A percentile compares a stretch with the other conserved stretches of the same genome.
These are phyloP conservation scores for Sclerotinia borealis DNA, from an alignment of 2,329 filamentous ascomycete genomes.

Conservation along the genomic window DNA sequence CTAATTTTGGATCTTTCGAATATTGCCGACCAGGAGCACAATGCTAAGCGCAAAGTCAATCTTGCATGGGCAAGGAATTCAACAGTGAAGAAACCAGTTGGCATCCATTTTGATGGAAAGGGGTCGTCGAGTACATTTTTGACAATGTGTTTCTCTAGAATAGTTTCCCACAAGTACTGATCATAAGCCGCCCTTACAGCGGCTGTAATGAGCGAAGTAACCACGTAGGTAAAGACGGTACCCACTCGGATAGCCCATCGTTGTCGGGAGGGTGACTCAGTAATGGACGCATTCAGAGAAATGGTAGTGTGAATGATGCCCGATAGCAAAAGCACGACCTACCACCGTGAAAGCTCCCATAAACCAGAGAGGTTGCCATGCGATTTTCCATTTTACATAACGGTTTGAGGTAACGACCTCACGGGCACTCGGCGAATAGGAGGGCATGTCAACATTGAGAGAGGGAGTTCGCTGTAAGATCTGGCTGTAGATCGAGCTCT, in stretches of 20 bases:
- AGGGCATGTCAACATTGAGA: not conserved
- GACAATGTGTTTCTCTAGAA: constrained; percentile 11
- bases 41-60: not conserved
- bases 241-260: constrained; percentile 13
- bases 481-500: not conserved
- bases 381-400: not conserved
- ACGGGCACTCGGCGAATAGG: not conserved
- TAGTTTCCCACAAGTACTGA: constrained; percentile 18
- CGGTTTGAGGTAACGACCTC: not conserved
- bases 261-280: not conserved
- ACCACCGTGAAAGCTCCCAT: not conserved
- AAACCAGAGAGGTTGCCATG: not conserved
- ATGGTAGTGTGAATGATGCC: constrained; percentile 17
- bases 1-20: not conserved
- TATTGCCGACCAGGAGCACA: not conserved
- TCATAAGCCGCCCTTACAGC: constrained; percentile 9
- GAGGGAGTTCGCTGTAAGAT: not conserved
- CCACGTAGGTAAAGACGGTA: constrained; percentile 15
- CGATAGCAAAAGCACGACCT: not conserved
- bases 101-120: constrained; percentile 12
- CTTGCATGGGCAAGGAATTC: constrained; percentile 4
- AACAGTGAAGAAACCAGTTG: constrained; percentile 7
- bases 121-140: constrained; percentile 15
- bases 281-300: constrained; percentile 5
- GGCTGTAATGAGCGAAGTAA: constrained; percentile 10